Conservation (phyloP, 169 alveolate species). For the Eimeria sp. region DNA sequence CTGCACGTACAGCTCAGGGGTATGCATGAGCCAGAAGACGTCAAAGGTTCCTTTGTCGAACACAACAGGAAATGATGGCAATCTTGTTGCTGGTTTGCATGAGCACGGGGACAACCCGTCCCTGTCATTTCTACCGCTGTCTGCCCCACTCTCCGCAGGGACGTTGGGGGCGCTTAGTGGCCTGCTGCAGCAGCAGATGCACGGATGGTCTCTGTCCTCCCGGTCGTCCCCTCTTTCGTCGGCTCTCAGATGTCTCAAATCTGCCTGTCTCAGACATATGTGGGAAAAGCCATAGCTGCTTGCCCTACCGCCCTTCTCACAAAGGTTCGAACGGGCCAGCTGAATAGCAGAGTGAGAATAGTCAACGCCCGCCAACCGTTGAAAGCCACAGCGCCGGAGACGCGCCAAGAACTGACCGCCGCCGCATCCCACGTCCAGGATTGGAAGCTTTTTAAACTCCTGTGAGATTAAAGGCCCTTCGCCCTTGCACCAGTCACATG, state of each 20-base stretch:
- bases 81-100: not conserved
- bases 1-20: slow-evolving; percentile 77
- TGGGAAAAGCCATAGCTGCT: not conserved
- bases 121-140: no score
- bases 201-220: not conserved
- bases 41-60: slow-evolving; percentile 82
- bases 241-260: slow-evolving; percentile 17
- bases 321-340: slow-evolving; percentile 61
- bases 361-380: slow-evolving; percentile 75
- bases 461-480: slow-evolving; percentile 14
- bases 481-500: slow-evolving; percentile 33
- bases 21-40: slow-evolving; percentile 69
- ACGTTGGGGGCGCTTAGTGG: not conserved
- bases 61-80: slow-evolving; percentile 76
- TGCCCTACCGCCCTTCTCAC: not conserved
- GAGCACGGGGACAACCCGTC: not conserved
- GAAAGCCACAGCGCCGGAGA: slow-evolving; percentile 70
- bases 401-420: slow-evolving; percentile 68
- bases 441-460: not conserved
- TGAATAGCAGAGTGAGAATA: slow-evolving; percentile 54
- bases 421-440: slow-evolving; percentile 79
- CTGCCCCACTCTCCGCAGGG: not conserved
- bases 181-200: slow-evolving; percentile 68
- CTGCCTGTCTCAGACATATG: slow-evolving; percentile 65
- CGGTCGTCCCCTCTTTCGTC: not conserved